These are phyloP conservation scores for Pleurotus tuoliensis DNA, from an alignment of 768 basidiomycete species.

Conservation along the genomic window DNA sequence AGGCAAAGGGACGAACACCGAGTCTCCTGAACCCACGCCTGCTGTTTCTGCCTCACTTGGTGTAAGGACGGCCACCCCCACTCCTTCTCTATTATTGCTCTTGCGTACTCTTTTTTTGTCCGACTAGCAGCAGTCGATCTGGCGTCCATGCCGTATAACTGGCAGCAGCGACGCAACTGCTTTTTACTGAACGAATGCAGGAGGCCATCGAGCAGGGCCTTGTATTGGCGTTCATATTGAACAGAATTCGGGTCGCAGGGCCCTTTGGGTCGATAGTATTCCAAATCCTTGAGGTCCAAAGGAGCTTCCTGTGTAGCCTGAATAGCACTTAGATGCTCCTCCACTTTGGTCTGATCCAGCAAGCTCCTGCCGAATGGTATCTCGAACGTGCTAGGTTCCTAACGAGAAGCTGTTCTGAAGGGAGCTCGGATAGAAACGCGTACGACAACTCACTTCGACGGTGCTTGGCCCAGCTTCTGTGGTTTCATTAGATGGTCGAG, in stretches of 20 bases:
- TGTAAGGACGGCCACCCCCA: slow-evolving; percentile 70
- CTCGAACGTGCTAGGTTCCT: neutral
- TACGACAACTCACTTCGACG: neutral
- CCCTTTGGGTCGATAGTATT: slow-evolving; percentile 44
- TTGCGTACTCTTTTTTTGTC: slow-evolving; percentile 32
- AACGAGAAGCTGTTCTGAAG: too few species aligned
- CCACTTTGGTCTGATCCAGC: slow-evolving; percentile 42
- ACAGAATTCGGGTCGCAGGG: slow-evolving; percentile 36
- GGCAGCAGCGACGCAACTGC: slow-evolving; percentile 55
- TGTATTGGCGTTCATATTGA: slow-evolving; percentile 51
- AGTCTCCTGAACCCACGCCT: slow-evolving; percentile 7
- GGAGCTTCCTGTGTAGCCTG: slow-evolving; percentile 42
- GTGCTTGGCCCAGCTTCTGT: neutral
- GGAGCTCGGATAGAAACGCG: too few species aligned
- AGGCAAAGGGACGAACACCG: neutral
- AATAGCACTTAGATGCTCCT: slow-evolving; percentile 54
- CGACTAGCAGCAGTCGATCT: slow-evolving; percentile 7
- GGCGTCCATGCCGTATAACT: slow-evolving; percentile 39
- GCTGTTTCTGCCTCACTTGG: slow-evolving; percentile 32
- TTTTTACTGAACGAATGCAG: slow-evolving; percentile 58
- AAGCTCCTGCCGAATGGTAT: slow-evolving; percentile 18
- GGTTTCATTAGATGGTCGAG: neutral
- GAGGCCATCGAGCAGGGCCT: slow-evolving; percentile 46
- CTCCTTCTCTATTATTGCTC: slow-evolving; percentile 54
- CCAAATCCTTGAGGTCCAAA: slow-evolving; percentile 48